Base-by-base conservation (phyloP, 139 green algal genomes). In the Ettlia oleoabundans region DNA sequence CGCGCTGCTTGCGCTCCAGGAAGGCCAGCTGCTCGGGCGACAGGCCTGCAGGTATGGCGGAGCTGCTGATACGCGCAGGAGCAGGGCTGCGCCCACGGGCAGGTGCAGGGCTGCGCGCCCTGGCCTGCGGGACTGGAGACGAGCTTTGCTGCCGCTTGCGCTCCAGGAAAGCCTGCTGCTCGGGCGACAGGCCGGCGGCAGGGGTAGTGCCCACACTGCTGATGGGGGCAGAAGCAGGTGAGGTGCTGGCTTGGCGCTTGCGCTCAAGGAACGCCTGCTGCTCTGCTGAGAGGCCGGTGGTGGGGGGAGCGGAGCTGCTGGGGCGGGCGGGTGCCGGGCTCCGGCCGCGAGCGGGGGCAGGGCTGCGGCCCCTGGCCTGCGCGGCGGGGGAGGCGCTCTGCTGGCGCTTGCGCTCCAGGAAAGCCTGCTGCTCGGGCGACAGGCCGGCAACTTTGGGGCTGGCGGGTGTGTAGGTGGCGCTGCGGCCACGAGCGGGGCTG, bases 91-190 rank as follows among this genome's bases (percentile, higher is more conserved):
- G 55, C 5, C 55, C 55, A 65, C 55, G 55, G 55, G 47, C 47
- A 24, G 47, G 47, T 24, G 47, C 47, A n/a, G n/a, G n/a, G n/a
- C n/a, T n/a, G n/a, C n/a, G n/a, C n/a, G n/a, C n/a, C n/a, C 47
- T 58, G 47, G 47, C 47, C 13, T 58, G 47, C 47, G 47, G 47
- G 18, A n/a, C 55, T 32, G 55, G 55, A 9, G 55, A 65, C 55
- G 55, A 32, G 55, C 15, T 65, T n/a, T n/a, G 18, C 55, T 65
- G 55, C 55, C 18, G 55, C 55, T 58, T 28, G 55, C 55, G 55
- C 55, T 65, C 55, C 55, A 65, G 55, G 55, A 65, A 65, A 9
- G 55, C 55, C 55, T 65, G 55, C 55, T 65, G 55, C 55, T 65
- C 55, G 21, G 55, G 55, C 13, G 13, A 24, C 47, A 58, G 47